Evolutionary conservation across 2,329 filamentous ascomycete genomes (phyloP), one percentile per base, ranked within the genome.

Genomic region (Elsinoe perseae): DNA sequence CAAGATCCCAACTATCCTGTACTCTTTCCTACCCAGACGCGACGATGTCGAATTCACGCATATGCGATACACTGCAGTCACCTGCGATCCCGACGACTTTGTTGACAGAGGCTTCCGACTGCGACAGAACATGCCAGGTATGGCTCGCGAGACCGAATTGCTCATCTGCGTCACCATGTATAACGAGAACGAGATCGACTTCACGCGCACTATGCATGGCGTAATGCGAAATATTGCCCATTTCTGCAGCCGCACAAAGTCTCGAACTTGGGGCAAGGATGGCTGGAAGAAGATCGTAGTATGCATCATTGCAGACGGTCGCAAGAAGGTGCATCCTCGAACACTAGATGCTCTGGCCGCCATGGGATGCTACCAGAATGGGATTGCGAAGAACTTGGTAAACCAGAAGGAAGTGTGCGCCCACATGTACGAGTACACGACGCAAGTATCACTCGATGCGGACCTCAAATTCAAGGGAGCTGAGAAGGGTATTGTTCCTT

Each of bases 211-310:
- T 0, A 97, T 98, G 92, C 89, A 97, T 70, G 93, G 92, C 56
- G 89, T 98, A 57, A 95, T 98, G 88, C 90, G 95, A 70, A 98
- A 98, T 69, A 92, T 98, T 65, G 84, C 88, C 12, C 93, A 97
- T 70, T 96, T 98, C 72, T 98, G 93, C 76, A 89, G 86, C 18
- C 85, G 93, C 54, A 87, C 85, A 56, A 92, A 93, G 70, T 95
- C 90, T 4, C 83, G 93, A 58, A 97, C 91, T 0, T 98, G 93
- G 93, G 95, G 93, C 36, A 95, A 95, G 64, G 83, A 89, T 54
- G 93, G 93, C 3, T 98, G 93, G 93, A 89, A 98, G 73, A 98
- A 98, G 77, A 96, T 98, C 66, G 93, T 98, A 0, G 92, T 98
- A 0, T 96, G 90, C 68, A 87, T 98, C 66, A 91, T 98, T 58